Conservation (phyloP, 1,284 basidiomycete genomes). For the Melampsora abietis-canadensis region DNA sequence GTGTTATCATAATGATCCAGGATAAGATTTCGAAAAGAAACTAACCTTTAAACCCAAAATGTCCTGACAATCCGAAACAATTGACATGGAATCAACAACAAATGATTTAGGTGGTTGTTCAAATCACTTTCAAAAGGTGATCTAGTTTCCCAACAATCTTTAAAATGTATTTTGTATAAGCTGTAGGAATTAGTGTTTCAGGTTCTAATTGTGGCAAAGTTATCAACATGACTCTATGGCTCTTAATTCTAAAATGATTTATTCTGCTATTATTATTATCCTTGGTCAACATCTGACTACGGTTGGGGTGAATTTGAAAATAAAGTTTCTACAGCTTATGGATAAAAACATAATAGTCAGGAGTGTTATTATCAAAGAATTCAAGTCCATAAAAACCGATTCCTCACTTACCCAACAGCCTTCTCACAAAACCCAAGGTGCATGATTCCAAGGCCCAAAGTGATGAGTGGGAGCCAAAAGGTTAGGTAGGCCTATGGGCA, state of each 20-base stretch:
- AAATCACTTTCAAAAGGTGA: constrained; percentile 85
- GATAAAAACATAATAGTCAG: constrained; percentile 13
- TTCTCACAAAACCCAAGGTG: constrained; percentile 90
- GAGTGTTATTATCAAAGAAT: too few relatives aligned
- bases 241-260: constrained; percentile 90
- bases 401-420: constrained; percentile 65
- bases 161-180: constrained; percentile 74
- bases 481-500: too few relatives aligned
- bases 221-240: constrained; percentile 74
- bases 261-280: constrained; percentile 84
- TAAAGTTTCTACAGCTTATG: constrained; percentile 62
- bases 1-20: not conserved
- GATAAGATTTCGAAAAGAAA: not conserved
- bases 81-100: constrained; percentile 81
- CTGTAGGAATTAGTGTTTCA: constrained; percentile 42
- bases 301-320: constrained; percentile 78
- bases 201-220: constrained; percentile 62
- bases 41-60: constrained; percentile 55
- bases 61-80: constrained; percentile 97
- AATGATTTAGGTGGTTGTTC: constrained; percentile 88
- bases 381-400: not conserved
- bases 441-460: too few relatives aligned
- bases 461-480: too few relatives aligned
- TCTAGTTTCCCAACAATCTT: constrained; percentile 78
- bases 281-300: constrained; percentile 82